phyloP scores from a whole-genome alignment of 257 asterid genomes.

The Galeopsis tetrahit region DNA sequence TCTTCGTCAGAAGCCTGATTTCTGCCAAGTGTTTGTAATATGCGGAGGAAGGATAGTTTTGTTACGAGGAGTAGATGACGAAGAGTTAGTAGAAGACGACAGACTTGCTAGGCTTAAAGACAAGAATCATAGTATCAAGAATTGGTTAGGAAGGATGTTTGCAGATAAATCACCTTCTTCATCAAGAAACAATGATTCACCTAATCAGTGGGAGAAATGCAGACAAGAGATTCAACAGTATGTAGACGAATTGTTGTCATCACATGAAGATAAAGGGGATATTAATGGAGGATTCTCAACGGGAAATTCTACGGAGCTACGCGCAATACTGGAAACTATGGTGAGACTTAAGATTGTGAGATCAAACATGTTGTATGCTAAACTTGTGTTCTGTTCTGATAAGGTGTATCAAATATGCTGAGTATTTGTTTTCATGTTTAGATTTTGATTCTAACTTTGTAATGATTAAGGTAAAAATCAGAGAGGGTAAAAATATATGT shows the following conservation, averaged over 20 bases:
- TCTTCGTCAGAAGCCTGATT: slow-evolving; percentile 58
- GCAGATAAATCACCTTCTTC: slow-evolving; percentile 48
- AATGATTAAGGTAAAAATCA: neutral
- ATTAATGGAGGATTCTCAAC: slow-evolving; percentile 24
- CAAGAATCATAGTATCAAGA: slow-evolving; percentile 49
- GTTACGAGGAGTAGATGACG: slow-evolving; percentile 52
- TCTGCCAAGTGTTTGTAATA: slow-evolving; percentile 57
- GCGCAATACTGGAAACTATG: slow-evolving; percentile 40
- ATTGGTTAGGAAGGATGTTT: slow-evolving; percentile 55
- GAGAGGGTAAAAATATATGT: neutral
- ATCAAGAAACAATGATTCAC: slow-evolving; percentile 33
- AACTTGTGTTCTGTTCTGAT: neutral
- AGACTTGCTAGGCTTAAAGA: slow-evolving; percentile 49
- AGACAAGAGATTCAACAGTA: slow-evolving; percentile 49
- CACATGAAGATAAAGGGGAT: slow-evolving; percentile 39
- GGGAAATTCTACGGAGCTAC: slow-evolving; percentile 31
- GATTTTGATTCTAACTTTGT: slow-evolving; percentile 1
- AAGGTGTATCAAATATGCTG: no score
- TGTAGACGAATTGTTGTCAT: slow-evolving; percentile 45
- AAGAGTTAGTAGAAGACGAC: slow-evolving; percentile 55
- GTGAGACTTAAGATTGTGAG: slow-evolving; percentile 34
- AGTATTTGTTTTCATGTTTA: neutral
- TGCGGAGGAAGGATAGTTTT: slow-evolving; percentile 55
- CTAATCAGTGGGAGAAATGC: slow-evolving; percentile 50
- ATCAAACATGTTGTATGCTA: neutral